Evolutionary conservation across 768 basidiomycete species (phyloP).

Genomic region (Boletus huronensis): DNA sequence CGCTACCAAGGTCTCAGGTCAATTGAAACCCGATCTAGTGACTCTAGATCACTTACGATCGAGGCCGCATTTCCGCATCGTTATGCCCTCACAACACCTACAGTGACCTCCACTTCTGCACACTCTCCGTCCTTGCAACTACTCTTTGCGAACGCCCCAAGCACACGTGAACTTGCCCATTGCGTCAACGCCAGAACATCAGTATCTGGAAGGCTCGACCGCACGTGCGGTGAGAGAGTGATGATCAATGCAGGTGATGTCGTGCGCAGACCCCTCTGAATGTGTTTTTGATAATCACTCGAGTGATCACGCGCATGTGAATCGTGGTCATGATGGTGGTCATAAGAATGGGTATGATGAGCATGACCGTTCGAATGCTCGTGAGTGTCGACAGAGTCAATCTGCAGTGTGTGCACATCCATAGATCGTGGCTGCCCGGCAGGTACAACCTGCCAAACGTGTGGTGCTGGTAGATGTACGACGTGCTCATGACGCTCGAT

Average conservation of each 20-base stretch:
- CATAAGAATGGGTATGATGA: constrained; percentile 5
- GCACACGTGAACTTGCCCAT: constrained; percentile 73
- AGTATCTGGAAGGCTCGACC: constrained; percentile 59
- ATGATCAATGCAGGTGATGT: constrained; percentile 55
- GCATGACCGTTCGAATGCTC: constrained; percentile 9
- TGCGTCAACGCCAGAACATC: constrained; percentile 69
- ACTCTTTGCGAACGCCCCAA: constrained; percentile 45
- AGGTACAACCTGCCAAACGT: constrained; percentile 83
- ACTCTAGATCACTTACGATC: constrained; percentile 9
- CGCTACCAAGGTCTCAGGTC: background rate
- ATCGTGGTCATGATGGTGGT: constrained; percentile 12
- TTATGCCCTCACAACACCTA: constrained; percentile 67
- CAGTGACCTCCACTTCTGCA: constrained; percentile 61
- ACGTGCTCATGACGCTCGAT: constrained; percentile 84
- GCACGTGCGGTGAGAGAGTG: constrained; percentile 78
- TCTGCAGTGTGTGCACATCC: background rate
- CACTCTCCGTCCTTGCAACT: constrained; percentile 27
- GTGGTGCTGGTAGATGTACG: constrained; percentile 76
- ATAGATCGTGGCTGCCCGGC: constrained; percentile 24
- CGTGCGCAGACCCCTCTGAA: background rate
- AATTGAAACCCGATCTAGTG: background rate
- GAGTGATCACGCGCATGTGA: background rate
- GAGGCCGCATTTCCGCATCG: background rate
- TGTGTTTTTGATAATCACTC: constrained; percentile 4
- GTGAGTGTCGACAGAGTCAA: background rate